Percentiles rank a stretch among this genome's conserved stretches.
Conservation (phyloP, 2,329 filamentous ascomycete genomes). For the Diaporthe citriasiana region DNA sequence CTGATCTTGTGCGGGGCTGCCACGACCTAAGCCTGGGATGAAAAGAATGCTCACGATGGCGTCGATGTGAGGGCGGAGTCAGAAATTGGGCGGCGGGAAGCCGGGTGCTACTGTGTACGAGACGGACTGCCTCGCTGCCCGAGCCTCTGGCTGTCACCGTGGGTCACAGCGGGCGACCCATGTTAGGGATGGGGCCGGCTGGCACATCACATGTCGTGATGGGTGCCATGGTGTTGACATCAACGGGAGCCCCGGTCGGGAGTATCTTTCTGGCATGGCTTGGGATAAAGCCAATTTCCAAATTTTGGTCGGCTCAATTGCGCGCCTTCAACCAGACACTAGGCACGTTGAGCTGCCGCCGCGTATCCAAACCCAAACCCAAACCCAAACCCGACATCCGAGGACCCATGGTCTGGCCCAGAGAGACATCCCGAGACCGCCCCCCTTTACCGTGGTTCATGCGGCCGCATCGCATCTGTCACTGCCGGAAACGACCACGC, state of each 20-base stretch:
- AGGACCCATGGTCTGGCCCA: conserved; percentile 3
- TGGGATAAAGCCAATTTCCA: conserved; percentile 21
- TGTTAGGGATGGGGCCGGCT: conserved; percentile 1
- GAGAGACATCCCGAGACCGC: conserved; percentile 27
- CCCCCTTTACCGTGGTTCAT: conserved; percentile 26
- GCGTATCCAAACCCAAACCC: not conserved
- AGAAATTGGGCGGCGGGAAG: not conserved
- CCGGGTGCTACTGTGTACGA: conserved; percentile 1
- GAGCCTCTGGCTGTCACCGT: not conserved
- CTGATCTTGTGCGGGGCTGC: not conserved
- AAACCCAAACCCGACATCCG: conserved; percentile 29
- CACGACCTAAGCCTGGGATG: not conserved
- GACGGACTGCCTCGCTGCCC: conserved; percentile 7
- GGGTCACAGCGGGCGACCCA: not conserved
- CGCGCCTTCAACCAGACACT: conserved; percentile 3
- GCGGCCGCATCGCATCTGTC: conserved; percentile 26
- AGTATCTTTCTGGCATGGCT: not conserved
- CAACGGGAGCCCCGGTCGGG: not conserved
- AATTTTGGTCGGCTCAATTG: conserved; percentile 14
- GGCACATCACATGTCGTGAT: conserved; percentile 25
- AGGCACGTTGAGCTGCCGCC: conserved; percentile 8
- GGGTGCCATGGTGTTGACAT: conserved; percentile 19
- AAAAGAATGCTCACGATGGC: not conserved
- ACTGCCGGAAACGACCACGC: conserved; percentile 1
- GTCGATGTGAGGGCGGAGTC: conserved; percentile 12